Conservation (phyloP, 176 grass and related monocot species). For the Paspalum vaginatum region DNA sequence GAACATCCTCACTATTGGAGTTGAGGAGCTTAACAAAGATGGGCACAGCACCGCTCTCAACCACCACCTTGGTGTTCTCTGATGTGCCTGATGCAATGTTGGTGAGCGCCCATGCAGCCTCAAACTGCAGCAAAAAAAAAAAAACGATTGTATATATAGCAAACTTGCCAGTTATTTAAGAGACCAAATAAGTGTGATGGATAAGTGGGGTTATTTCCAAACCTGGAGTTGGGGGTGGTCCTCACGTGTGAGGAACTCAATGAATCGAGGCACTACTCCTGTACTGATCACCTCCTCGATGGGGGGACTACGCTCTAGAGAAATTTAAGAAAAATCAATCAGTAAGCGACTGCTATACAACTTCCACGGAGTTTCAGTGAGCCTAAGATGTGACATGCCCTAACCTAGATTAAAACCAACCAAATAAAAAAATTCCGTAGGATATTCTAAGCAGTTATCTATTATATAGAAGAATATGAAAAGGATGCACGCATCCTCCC, state of each 20-base stretch:
- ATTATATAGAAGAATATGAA: neutral
- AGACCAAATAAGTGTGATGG: neutral
- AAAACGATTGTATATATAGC: neutral
- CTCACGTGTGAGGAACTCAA: slow-evolving; percentile 84
- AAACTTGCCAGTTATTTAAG: neutral
- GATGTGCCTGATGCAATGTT: slow-evolving; percentile 96
- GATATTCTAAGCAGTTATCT: neutral
- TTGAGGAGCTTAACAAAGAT: slow-evolving; percentile 87
- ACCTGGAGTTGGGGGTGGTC: slow-evolving; percentile 96
- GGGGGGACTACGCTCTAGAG: slow-evolving; percentile 80
- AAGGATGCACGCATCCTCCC: neutral
- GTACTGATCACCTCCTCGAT: slow-evolving; percentile 91
- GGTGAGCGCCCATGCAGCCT: slow-evolving; percentile 93
- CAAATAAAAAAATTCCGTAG: neutral
- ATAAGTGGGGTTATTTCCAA: neutral
- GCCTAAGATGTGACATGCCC: neutral
- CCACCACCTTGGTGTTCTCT: slow-evolving; percentile 88
- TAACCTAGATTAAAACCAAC: neutral
- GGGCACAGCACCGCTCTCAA: slow-evolving; percentile 81
- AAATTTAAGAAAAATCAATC: slow-evolving; percentile 25
- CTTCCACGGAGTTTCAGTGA: neutral
- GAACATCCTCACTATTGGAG: slow-evolving; percentile 83
- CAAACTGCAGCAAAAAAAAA: slow-evolving; percentile 58
- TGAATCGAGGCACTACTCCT: slow-evolving; percentile 84
- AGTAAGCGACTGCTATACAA: neutral